Conservation (phyloP, 495 filamentous ascomycete genomes). For the Aspergillus nidulans region DNA sequence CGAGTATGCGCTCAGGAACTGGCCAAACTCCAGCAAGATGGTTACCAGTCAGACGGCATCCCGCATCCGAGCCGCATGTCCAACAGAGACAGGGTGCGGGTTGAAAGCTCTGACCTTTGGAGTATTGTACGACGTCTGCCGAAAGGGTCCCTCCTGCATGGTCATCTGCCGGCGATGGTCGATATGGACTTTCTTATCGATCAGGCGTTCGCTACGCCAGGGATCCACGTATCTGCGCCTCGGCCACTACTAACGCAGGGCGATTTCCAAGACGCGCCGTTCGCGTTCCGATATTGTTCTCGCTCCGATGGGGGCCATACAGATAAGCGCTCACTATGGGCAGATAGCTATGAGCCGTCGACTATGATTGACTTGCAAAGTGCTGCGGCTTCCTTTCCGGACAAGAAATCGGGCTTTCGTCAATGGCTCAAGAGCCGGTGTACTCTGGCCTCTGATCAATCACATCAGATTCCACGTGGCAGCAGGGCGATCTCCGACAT, state of each 20-base stretch:
- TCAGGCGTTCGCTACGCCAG: constrained; percentile 64
- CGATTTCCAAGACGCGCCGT: constrained; percentile 41
- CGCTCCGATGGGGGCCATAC: constrained; percentile 12
- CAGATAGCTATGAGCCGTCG: constrained; percentile 49
- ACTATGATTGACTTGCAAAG: constrained; percentile 54
- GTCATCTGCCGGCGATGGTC: constrained; percentile 86
- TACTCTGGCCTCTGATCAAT: constrained; percentile 64
- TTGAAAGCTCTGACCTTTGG: constrained; percentile 82
- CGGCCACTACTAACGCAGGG: constrained; percentile 44
- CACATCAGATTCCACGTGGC: constrained; percentile 71
- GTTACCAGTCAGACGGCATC: constrained; percentile 45
- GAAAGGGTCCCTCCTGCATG: constrained; percentile 85
- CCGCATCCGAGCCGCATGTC: constrained; percentile 89
- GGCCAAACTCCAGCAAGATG: constrained; percentile 49
- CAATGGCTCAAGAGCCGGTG: constrained; percentile 73
- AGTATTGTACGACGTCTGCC: constrained; percentile 80
- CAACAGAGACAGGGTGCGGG: constrained; percentile 65
- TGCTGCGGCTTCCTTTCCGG: constrained; percentile 70
- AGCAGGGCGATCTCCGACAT: constrained; percentile 74
- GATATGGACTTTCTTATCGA: constrained; percentile 75
- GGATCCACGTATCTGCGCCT: constrained; percentile 64
- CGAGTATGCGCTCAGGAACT: constrained; percentile 75
- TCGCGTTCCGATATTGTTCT: constrained; percentile 52
- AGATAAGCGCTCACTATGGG: constrained; percentile 54
- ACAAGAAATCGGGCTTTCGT: constrained; percentile 65